Evolutionary conservation across 768 basidiomycete genomes (phyloP).

Genomic region (Pisolithus microcarpus): DNA sequence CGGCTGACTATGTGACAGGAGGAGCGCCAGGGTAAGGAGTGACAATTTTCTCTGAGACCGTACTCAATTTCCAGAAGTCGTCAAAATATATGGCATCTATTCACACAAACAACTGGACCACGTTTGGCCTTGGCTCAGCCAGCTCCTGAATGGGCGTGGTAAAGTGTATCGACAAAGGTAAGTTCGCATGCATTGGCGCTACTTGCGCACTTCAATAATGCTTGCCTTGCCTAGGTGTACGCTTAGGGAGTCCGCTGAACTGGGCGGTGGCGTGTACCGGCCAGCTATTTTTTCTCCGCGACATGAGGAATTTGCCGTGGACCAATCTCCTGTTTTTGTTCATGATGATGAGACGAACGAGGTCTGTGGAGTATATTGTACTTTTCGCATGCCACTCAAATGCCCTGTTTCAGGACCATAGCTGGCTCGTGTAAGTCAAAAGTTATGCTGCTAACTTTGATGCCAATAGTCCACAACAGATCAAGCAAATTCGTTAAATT

Average conservation of each 20-base stretch:
- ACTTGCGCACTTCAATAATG: background rate
- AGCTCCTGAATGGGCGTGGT: constrained; percentile 31
- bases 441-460: background rate
- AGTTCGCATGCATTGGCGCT: background rate
- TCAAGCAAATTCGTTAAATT: constrained; percentile 3
- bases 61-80: constrained; percentile 17
- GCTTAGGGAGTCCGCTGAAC: constrained; percentile 29
- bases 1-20: constrained; percentile 13
- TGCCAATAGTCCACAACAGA: background rate
- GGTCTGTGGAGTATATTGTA: background rate
- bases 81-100: constrained; percentile 40
- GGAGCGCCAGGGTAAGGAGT: constrained; percentile 24
- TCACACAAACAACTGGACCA: constrained; percentile 38
- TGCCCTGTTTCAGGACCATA: constrained; percentile 33
- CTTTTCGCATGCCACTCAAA: background rate
- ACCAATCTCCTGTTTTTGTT: background rate
- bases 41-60: background rate
- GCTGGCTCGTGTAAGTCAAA: constrained; percentile 40
- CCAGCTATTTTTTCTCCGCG: constrained; percentile 43
- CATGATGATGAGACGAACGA: background rate
- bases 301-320: constrained; percentile 4
- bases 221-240: constrained; percentile 30
- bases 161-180: constrained; percentile 45
- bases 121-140: constrained; percentile 35
- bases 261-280: constrained; percentile 35